Conservation (phyloP, 192 early-diverging fungal species). For the Piromyces finnis region DNA sequence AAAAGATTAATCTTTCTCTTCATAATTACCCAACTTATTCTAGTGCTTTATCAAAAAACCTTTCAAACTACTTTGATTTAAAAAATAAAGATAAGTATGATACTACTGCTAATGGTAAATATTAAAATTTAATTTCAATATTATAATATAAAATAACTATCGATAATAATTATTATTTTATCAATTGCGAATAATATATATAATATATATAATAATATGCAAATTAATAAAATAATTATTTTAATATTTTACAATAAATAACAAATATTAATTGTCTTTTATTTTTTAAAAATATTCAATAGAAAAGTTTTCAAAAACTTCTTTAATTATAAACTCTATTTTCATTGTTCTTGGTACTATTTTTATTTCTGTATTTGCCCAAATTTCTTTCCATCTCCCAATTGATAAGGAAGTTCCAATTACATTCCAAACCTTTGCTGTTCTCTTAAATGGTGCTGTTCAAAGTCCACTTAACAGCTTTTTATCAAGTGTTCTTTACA, state of each 20-base stretch:
- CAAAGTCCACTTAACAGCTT: not conserved
- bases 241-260: too few relatives aligned
- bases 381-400: not conserved
- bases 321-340: not conserved
- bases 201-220: too few relatives aligned
- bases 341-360: not conserved
- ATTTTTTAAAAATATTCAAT: not conserved
- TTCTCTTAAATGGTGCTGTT: not conserved
- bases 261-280: too few relatives aligned
- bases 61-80: not conserved
- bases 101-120: not conserved
- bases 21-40: not conserved
- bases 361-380: not conserved
- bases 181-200: too few relatives aligned
- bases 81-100: not conserved
- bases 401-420: not conserved
- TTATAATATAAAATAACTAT: too few relatives aligned
- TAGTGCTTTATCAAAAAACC: not conserved
- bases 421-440: not conserved
- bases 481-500: not conserved
- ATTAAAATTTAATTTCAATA: too few relatives aligned
- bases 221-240: too few relatives aligned
- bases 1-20: not conserved
- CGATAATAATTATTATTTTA: too few relatives aligned
- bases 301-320: not conserved